Base-by-base conservation (phyloP, 495 filamentous ascomycete species). In the Tricharina praecox region DNA sequence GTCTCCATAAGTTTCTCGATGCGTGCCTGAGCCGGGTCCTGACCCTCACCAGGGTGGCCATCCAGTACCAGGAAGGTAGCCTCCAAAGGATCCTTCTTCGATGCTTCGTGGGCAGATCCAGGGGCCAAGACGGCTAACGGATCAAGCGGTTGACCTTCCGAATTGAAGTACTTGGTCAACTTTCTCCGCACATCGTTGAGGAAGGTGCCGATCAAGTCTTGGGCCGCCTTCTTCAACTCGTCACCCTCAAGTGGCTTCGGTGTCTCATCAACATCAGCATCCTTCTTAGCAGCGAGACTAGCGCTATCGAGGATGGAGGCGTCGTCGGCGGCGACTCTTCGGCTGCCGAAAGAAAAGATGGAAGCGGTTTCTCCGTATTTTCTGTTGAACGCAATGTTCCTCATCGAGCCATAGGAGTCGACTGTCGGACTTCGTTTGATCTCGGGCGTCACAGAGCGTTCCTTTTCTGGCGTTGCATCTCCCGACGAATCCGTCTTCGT, bases 111-210 rank as follows among this genome's bases (percentile, higher is more conserved):
- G 23, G 47, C 43, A 32, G 58, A 50, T 1, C 45, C 32, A 9
- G 47, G 35, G 16, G 45, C 8, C 45, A 48, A 39, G 24, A 48
- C 21, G 15, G 5, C 23, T 24, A 39, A 16, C 9, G 45, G 45
- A 36, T 50, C 58, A 19, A 53, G 43, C 16, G 50, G 57, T 2
- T 66, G 67, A 4, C 79, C 77, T 51, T 82, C 80, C 2, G 77
- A 76, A 53, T 88, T 79, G 34, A 95, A 69, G 49, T 82, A 82
- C 37, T 78, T 75, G 56, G 93, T 85, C 41, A 96, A 76, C 45
- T 82, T 72, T 23, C 79, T 72, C 47, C 88, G 73, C 1, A 83
- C 82, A 46, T 87, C 82, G 0, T 82, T 87, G 4, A 99, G 69
- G 60, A 88, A 96, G 4, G n/a, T 37, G 16, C 75, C 75, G 51